A percentile compares a stretch with the other conserved stretches of the same genome.
Conservation (phyloP, 108 stramenopile genomes). For the Conticribra weissflogii region DNA sequence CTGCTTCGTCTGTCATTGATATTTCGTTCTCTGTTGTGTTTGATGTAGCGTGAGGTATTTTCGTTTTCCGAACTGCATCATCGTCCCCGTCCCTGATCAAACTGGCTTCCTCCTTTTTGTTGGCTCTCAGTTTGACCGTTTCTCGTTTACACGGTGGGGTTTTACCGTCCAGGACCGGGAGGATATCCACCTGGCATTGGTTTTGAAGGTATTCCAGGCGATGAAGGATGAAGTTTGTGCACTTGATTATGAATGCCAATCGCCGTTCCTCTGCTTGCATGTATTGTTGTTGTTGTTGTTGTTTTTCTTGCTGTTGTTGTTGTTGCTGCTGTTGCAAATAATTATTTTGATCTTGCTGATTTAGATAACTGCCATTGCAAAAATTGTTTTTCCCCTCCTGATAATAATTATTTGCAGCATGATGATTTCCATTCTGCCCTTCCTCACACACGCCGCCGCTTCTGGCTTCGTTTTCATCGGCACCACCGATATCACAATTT, state of each 20-base stretch:
- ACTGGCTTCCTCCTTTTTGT: conserved; percentile 20
- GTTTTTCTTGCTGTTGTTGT: conserved; percentile 6
- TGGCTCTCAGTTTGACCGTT: conserved; percentile 30
- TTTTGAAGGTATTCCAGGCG: conserved; percentile 52
- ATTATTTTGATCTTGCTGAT: background rate
- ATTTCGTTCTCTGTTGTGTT: conserved; percentile 5
- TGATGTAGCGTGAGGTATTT: too few species aligned
- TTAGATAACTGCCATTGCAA: too few species aligned
- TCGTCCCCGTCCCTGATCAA: too few species aligned
- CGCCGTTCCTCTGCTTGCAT: too few species aligned
- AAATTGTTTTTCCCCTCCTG: too few species aligned
- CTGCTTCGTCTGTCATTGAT: conserved; percentile 33
- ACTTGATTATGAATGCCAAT: conserved; percentile 47
- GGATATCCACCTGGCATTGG: conserved; percentile 48
- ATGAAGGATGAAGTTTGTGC: conserved; percentile 53
- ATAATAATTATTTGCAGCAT: too few species aligned
- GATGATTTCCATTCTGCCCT: background rate
- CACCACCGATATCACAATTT: too few species aligned
- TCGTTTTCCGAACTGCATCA: too few species aligned
- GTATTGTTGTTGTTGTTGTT: conserved; percentile 15
- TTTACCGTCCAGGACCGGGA: conserved; percentile 81
- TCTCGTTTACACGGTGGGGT: conserved; percentile 71
- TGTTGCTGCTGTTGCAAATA: conserved; percentile 21
- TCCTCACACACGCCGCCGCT: background rate
- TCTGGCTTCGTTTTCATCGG: conserved; percentile 1